A percentile compares a stretch with the other conserved stretches of the same genome.
phyloP scores from a whole-genome alignment of 768 basidiomycete genomes.

The Xerocomus potaroensis region DNA sequence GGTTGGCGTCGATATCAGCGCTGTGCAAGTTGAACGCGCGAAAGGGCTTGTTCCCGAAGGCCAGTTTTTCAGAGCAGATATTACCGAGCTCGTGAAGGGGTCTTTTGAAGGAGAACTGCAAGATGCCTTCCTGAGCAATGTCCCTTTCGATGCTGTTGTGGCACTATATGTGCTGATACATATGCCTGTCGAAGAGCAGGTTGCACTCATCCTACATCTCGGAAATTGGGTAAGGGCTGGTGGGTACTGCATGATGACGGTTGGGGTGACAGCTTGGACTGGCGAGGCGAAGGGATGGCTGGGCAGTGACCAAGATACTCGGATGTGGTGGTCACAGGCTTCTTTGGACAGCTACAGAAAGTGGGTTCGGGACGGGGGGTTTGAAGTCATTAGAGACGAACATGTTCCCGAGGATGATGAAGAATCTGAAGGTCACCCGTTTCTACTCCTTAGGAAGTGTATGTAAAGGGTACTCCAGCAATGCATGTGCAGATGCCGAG shows the following conservation, averaged over 20 bases:
- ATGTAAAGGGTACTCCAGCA: slow-evolving; percentile 7
- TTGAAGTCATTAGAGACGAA: slow-evolving; percentile 10
- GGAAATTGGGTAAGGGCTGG: slow-evolving; percentile 17
- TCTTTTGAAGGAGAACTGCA: not conserved
- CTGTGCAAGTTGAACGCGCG: slow-evolving; percentile 7
- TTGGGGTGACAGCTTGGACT: slow-evolving; percentile 1
- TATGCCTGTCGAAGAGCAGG: slow-evolving; percentile 8
- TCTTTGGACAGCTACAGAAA: slow-evolving; percentile 8
- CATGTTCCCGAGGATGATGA: slow-evolving; percentile 4
- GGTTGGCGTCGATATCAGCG: slow-evolving; percentile 6
- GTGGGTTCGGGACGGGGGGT: slow-evolving; percentile 3
- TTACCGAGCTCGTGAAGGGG: slow-evolving; percentile 3
- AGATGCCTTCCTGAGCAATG: not conserved
- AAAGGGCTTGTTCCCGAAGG: slow-evolving; percentile 3
- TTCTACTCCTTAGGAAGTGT: slow-evolving; percentile 3
- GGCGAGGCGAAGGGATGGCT: slow-evolving; percentile 4
- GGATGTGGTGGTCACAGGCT: slow-evolving; percentile 3
- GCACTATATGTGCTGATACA: slow-evolving; percentile 5
- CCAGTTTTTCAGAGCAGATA: slow-evolving; percentile 4
- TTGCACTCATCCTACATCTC: slow-evolving; percentile 6
- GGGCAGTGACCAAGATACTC: not conserved
- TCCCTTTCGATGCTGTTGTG: slow-evolving; percentile 1
- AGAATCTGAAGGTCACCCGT: slow-evolving; percentile 6
- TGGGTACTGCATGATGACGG: slow-evolving; percentile 8
- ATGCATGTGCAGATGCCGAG: slow-evolving; percentile 1